These are phyloP conservation scores for Bocquillonia castaneifolia DNA, from an alignment of 441 rosid species.

Conservation along the genomic window DNA sequence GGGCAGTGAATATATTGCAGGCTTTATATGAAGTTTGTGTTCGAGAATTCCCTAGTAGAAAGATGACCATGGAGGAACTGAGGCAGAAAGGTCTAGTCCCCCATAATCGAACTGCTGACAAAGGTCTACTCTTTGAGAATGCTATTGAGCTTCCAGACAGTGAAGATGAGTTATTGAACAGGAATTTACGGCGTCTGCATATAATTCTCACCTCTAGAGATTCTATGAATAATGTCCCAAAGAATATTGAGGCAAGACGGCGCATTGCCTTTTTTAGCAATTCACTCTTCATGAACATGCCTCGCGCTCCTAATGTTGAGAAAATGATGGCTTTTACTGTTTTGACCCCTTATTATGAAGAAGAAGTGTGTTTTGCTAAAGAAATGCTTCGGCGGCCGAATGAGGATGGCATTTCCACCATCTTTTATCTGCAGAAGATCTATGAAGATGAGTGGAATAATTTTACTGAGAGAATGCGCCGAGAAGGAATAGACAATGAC, in stretches of 20 bases:
- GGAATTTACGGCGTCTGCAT: conserved; percentile 76
- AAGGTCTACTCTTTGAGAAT: conserved; percentile 58
- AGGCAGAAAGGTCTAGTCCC: conserved; percentile 62
- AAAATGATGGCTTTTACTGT: conserved; percentile 94
- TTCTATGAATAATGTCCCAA: conserved; percentile 72
- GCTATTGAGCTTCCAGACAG: conserved; percentile 60
- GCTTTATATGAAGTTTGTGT: conserved; percentile 75
- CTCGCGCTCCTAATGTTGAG: conserved; percentile 95
- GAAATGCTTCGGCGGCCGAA: conserved; percentile 68
- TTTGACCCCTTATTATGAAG: conserved; percentile 84
- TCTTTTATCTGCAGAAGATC: conserved; percentile 80
- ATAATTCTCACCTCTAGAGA: conserved; percentile 77
- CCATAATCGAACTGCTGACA: conserved; percentile 34
- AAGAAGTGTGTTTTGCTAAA: conserved; percentile 72
- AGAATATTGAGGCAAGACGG: conserved; percentile 79
- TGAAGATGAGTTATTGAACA: conserved; percentile 54
- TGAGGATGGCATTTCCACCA: conserved; percentile 84
- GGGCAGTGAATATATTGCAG: conserved; percentile 69
- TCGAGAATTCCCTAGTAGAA: conserved; percentile 55
- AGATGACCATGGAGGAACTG: conserved; percentile 46
- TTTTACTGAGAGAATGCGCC: conserved; percentile 78
- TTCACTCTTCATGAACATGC: conserved; percentile 94
- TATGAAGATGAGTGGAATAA: conserved; percentile 89
- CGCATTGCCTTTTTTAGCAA: conserved; percentile 90
- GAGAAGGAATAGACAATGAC: conserved; percentile 70